Evolutionary conservation across 768 basidiomycete genomes (phyloP).

Genomic region (Rhodocollybia butyracea): DNA sequence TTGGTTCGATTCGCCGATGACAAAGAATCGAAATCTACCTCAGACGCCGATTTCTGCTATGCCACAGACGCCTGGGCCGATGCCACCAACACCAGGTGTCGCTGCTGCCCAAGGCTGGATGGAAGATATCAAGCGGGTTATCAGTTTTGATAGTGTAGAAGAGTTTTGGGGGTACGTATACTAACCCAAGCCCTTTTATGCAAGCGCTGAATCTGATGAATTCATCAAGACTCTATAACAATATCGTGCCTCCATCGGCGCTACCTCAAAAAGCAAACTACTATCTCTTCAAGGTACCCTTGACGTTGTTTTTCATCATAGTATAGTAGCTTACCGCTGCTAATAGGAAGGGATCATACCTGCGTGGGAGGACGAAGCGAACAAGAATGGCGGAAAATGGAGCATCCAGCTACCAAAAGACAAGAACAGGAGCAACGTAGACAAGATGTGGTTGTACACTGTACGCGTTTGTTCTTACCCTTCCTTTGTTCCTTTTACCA

Average conservation of each 20-base stretch:
- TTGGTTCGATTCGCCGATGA: conserved; percentile 95
- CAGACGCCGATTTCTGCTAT: conserved; percentile 80
- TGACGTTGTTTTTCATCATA: conserved; percentile 2
- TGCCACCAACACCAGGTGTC: conserved; percentile 68
- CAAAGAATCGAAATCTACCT: conserved; percentile 85
- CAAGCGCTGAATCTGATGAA: too few species aligned
- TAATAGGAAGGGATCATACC: conserved; percentile 89
- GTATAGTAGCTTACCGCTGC: not conserved
- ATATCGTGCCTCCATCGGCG: conserved; percentile 92
- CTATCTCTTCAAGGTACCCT: conserved; percentile 89
- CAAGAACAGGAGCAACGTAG: conserved; percentile 80
- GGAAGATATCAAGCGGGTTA: conserved; percentile 97
- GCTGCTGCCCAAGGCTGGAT: conserved; percentile 90
- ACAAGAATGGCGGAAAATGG: conserved; percentile 98
- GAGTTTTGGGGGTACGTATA: conserved; percentile 91
- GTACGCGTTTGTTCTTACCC: conserved; percentile 37
- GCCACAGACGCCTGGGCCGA: conserved; percentile 59
- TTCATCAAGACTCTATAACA: conserved; percentile 77
- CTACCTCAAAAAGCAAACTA: conserved; percentile 98
- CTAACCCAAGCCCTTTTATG: not conserved
- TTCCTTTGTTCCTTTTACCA: not conserved
- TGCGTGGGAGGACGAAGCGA: conserved; percentile 96
- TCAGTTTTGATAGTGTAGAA: conserved; percentile 94
- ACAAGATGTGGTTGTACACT: conserved; percentile 98
- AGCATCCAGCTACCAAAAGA: conserved; percentile 95